Conservation (phyloP, 169 alveolate genomes). For the Cyclospora cayetanensis region DNA sequence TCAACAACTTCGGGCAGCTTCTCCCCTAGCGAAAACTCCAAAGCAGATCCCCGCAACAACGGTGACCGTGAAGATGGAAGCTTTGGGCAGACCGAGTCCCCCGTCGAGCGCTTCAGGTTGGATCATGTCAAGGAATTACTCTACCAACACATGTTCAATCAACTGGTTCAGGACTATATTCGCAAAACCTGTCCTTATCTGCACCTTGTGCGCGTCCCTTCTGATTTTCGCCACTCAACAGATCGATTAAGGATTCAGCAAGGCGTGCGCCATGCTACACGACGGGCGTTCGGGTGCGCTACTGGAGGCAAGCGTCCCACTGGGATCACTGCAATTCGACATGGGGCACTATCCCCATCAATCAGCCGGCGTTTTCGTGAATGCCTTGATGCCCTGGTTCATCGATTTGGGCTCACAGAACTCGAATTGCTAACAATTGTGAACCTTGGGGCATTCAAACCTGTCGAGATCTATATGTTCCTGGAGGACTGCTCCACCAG, state of each 20-base stretch:
- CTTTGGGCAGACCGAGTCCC: not conserved
- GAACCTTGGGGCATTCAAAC: conserved; percentile 61
- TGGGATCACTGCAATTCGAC: not conserved
- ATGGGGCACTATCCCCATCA: conserved; percentile 6
- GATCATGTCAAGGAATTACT: conserved; percentile 52
- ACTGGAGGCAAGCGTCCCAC: not conserved
- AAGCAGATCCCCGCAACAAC: not conserved
- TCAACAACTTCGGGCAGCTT: conserved; percentile 39
- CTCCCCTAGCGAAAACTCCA: not conserved
- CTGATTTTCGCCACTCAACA: not conserved
- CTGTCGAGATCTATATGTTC: conserved; percentile 44
- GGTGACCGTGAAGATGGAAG: conserved; percentile 9
- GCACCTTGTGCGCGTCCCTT: conserved; percentile 56
- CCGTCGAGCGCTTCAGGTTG: conserved; percentile 30
- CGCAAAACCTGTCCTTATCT: conserved; percentile 53
- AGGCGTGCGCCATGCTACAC: not conserved
- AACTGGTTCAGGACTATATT: conserved; percentile 53
- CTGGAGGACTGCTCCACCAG: conserved; percentile 59
- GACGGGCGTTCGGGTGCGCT: not conserved
- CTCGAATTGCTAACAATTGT: conserved; percentile 34
- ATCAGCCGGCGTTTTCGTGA: conserved; percentile 44
- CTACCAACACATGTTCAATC: conserved; percentile 54
- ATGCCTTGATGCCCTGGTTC: conserved; percentile 42
- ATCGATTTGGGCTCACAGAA: conserved; percentile 45
- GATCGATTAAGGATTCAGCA: not conserved